Base-by-base conservation (phyloP, 2,329 filamentous ascomycete genomes). In the Colletotrichum sansevieriae region DNA sequence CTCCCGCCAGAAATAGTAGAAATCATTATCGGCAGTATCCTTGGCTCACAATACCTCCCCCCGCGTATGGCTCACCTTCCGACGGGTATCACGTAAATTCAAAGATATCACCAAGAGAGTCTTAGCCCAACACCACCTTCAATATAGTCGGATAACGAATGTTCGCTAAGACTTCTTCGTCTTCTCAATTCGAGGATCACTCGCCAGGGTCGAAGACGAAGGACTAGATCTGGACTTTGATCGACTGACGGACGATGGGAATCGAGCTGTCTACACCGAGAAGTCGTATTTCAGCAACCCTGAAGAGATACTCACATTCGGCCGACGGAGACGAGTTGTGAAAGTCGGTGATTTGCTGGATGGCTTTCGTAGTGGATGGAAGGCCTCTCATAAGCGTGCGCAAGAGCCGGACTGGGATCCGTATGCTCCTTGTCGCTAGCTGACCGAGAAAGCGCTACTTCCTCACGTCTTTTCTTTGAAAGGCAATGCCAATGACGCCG, bases 1-100 rank as follows among this genome's bases (percentile, higher is more conserved):
- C 65, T 72, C 13, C 71, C 71, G 7, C 58, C 70, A 10, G 71
- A 72, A 47, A 9, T 72, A 8, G 71, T 65, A 65, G 52, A 55
- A 18, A 62, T 60, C 3, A 65, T 72, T 58, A 64, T 72, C 35
- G 47, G 61, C 54, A 56, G 56, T 43, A 62, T 69, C 41, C 69
- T 58, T 18, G 70, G 71, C 58, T 67, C 58, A 11, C 63, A 60
- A 5, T 70, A 72, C 56, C 58, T 72, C 2, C 68, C 68, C 70
- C 4, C 62, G 70, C 6, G 60, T 54, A 7, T 72, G 70, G 70
- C 33, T 72, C 57, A 65, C 69, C 49, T 58, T 68, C 47, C 70
- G 70, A 35, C 70, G 33, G n/a, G 68, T 71, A 25, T 72, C 68
- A 4, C 62, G 25, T 20, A 35, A 25, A 15, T 58, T 72, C 61